Base-by-base conservation (phyloP, 306 rosid genomes). In the Casuarina equisetifolia region DNA sequence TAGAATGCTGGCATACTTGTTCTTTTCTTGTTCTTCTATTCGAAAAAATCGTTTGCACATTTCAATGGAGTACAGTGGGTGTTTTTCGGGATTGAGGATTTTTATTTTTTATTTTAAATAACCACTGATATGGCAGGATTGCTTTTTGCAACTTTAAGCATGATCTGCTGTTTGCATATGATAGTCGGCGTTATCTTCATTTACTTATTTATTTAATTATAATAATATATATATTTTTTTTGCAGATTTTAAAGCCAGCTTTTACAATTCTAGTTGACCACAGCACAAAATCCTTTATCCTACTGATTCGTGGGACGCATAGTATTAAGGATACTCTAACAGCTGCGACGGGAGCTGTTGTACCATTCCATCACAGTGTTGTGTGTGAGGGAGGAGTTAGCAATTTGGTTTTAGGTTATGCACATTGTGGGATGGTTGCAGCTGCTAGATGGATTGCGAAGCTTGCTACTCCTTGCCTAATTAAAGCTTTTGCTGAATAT, bases 181-280 rank as follows among this genome's bases (percentile, higher is more conserved):
- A 38, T 69, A 43, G 43, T 53, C 59, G 39, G 69, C 50, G 76
- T 59, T 39, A 69, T 66, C 55, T 46, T 20, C 76, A 9, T 25
- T 25, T 25, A 25, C 32, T 25, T 25, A 25, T 25, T 25, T 25
- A 25, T 25, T 25, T 25, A 25, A 25, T 25, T 25, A 25, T 25
- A 25, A 25, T 25, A 25, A 25, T 25, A 25, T 76, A 74, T 19
- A 25, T 75, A 72, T 78, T 11, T 74, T 36, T 63, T 72, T 69
- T 88, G 88, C 91, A 95, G 98, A 95, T 95, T 72, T 86, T 95
- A 89, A 95, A 92, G 90, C 99, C 97, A 45, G 97, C 99, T 64
- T 95, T 95, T 85, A 95, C 99, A 9, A 82, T 95, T 80, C 79
- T 95, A 57, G 90, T 79, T 76, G 96, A 95, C 67, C 97, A 91